These are phyloP conservation scores for Cyclotella choctawhatcheeana DNA, from an alignment of 108 stramenopile species.

Conservation along the genomic window DNA sequence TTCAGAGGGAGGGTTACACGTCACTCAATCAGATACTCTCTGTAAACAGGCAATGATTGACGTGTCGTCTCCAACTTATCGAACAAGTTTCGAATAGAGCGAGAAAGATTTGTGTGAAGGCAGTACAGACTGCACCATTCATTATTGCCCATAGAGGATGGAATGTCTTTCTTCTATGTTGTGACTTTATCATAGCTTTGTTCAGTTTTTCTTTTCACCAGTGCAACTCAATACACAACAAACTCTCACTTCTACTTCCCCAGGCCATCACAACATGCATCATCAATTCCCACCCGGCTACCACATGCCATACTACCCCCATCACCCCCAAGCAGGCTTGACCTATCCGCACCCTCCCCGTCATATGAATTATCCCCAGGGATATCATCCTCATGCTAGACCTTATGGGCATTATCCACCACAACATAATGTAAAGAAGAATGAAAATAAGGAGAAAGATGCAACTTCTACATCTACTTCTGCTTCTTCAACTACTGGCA, in stretches of 20 bases:
- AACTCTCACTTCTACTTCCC: neutral
- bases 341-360: neutral
- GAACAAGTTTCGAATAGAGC: no score
- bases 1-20: no score
- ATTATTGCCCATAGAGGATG: no score
- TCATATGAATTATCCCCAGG: neutral
- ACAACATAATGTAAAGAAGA: conserved; percentile 9
- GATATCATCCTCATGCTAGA: neutral
- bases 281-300: conserved; percentile 1
- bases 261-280: conserved; percentile 3
- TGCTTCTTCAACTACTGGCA: neutral
- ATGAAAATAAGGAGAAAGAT: neutral
- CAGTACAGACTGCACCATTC: no score
- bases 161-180: no score
- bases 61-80: no score
- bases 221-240: no score
- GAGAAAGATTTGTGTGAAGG: no score
- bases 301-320: conserved; percentile 4
- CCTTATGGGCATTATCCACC: conserved; percentile 16
- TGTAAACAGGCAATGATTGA: no score
- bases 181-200: no score
- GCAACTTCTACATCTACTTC: neutral
- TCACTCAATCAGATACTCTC: no score
- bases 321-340: neutral
- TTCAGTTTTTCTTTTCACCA: no score